Percentiles rank a stretch among this genome's conserved stretches.
Evolutionary conservation across 2,329 filamentous ascomycete genomes (phyloP).

Genomic region (Colletotrichum lini): DNA sequence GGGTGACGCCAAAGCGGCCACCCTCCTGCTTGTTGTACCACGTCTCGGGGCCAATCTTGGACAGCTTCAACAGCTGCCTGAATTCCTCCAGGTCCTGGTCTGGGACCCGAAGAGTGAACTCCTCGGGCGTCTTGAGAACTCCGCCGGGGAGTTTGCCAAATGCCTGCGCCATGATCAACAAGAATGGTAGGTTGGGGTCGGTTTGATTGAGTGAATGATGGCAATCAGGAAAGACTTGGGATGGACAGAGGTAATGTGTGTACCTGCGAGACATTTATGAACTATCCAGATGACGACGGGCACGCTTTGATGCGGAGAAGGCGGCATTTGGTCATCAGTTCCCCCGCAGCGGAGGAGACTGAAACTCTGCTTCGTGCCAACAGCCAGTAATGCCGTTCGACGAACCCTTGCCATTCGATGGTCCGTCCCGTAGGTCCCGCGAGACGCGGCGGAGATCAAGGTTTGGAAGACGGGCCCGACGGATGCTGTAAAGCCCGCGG

Average conservation of each 20-base stretch:
- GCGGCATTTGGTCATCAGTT: not conserved
- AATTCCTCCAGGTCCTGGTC: slow-evolving; percentile 62
- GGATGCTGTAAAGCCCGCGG: not conserved
- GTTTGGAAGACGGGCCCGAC: not conserved
- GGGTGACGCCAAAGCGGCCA: slow-evolving; percentile 58
- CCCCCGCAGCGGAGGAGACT: not conserved
- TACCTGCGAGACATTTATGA: too few species aligned
- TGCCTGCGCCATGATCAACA: slow-evolving; percentile 18
- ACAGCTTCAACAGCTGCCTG: slow-evolving; percentile 60
- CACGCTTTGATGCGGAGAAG: too few species aligned
- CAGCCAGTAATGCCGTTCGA: not conserved
- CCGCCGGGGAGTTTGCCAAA: slow-evolving; percentile 26
- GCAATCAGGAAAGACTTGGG: not conserved
- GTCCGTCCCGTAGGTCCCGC: not conserved
- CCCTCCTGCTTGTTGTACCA: slow-evolving; percentile 63
- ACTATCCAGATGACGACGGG: too few species aligned
- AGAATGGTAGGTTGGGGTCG: too few species aligned
- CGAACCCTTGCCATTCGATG: not conserved
- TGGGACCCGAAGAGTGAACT: slow-evolving; percentile 59
- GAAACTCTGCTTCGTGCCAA: not conserved
- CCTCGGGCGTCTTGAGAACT: slow-evolving; percentile 21
- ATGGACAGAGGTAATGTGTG: not conserved
- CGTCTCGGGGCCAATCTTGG: slow-evolving; percentile 62
- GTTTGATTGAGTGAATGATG: not conserved
- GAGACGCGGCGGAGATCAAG: not conserved